Percentiles rank a stretch among this genome's conserved stretches.
Conservation (phyloP, 2,329 filamentous ascomycete species). For the Pochonia chlamydosporia region DNA sequence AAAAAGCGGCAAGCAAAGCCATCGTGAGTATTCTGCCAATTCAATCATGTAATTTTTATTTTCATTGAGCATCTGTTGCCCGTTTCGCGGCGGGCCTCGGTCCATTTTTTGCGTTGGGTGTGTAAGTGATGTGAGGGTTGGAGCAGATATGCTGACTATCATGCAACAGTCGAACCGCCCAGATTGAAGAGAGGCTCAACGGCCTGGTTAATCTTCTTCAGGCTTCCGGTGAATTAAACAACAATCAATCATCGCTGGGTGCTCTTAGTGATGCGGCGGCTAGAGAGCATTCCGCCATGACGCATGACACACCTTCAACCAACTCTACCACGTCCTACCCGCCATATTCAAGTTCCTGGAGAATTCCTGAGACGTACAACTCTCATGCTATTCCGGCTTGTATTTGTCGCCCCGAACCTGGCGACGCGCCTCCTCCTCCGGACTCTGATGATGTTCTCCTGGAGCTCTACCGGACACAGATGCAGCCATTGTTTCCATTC, state of each 20-base stretch:
- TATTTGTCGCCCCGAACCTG: constrained; percentile 37
- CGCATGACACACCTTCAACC: constrained; percentile 18
- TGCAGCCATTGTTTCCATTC: constrained; percentile 41
- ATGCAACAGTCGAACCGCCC: constrained; percentile 36
- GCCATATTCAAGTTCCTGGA: constrained; percentile 16
- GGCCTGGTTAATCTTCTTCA: constrained; percentile 42
- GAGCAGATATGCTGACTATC: background rate
- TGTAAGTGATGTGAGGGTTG: background rate
- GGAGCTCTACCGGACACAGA: constrained; percentile 35
- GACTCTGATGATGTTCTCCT: constrained; percentile 42
- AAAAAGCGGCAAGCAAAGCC: constrained; percentile 46
- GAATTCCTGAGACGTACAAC: constrained; percentile 38
- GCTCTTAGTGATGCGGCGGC: constrained; percentile 22
- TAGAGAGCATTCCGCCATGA: constrained; percentile 16
- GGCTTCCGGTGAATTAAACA: constrained; percentile 32
- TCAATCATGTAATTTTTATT: background rate
- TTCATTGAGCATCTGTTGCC: background rate
- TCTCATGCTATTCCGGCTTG: constrained; percentile 39
- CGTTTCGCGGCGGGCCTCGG: background rate
- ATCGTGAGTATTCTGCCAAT: constrained; percentile 36
- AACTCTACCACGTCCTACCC: constrained; percentile 12
- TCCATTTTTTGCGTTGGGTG: background rate
- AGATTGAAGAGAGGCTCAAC: constrained; percentile 44
- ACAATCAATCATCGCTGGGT: constrained; percentile 16
- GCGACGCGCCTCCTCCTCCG: constrained; percentile 31